A percentile compares a stretch with the other conserved stretches of the same genome.
Conservation (phyloP, 805 yeast genomes). For the Komagataella kurtzmanii region DNA sequence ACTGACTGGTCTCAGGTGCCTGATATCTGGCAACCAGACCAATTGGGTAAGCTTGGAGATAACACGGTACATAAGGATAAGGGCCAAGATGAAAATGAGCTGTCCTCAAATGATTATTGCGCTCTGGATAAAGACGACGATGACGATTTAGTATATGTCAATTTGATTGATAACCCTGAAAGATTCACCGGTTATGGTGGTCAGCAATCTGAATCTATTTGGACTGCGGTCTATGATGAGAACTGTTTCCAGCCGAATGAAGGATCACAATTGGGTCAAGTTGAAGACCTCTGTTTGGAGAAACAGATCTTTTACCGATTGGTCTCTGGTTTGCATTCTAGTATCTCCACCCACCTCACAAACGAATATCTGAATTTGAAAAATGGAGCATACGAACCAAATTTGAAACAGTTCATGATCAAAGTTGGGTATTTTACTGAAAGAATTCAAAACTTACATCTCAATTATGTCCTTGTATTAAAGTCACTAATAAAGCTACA, state of each 20-base stretch:
- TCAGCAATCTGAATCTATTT: constrained; percentile 77
- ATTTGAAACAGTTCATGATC: constrained; percentile 67
- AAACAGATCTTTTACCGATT: constrained; percentile 80
- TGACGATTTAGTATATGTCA: constrained; percentile 70
- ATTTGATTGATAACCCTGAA: constrained; percentile 82
- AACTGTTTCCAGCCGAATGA: constrained; percentile 51
- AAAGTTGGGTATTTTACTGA: constrained; percentile 88
- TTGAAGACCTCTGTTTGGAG: constrained; percentile 55
- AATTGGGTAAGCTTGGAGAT: constrained; percentile 39
- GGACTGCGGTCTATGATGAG: constrained; percentile 87
- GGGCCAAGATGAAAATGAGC: constrained; percentile 12
- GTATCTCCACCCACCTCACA: constrained; percentile 85
- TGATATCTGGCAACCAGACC: constrained; percentile 62
- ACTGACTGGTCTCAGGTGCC: constrained; percentile 63
- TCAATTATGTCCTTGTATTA: constrained; percentile 80
- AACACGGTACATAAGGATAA: constrained; percentile 19
- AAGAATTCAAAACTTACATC: constrained; percentile 76
- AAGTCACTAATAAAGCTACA: constrained; percentile 60
- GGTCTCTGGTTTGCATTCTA: constrained; percentile 89
- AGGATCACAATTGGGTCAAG: constrained; percentile 6
- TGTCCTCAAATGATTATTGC: constrained; percentile 36
- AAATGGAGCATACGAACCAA: constrained; percentile 76
- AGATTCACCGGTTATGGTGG: constrained; percentile 96
- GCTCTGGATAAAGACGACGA: constrained; percentile 43
- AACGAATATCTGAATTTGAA: constrained; percentile 62